These are phyloP conservation scores for Herpotrichia juniperi DNA, from an alignment of 2,329 filamentous ascomycete genomes.

Conservation along the genomic window DNA sequence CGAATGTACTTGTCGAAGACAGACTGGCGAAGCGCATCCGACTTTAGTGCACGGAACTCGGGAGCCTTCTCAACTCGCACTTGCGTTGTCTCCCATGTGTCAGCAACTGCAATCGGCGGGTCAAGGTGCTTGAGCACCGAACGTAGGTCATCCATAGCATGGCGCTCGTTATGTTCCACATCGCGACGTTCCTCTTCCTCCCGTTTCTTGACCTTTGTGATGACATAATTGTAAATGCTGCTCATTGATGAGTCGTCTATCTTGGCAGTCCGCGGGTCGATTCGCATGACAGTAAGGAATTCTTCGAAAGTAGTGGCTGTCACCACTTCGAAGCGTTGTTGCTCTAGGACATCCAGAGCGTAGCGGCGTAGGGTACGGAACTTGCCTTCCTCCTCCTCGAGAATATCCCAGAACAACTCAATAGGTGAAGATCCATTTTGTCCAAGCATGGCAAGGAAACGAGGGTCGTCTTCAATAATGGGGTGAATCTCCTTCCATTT, in stretches of 20 bases:
- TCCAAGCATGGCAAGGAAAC: slow-evolving; percentile 83
- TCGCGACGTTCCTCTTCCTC: slow-evolving; percentile 83
- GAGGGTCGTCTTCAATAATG: slow-evolving; percentile 77
- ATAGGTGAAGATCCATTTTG: slow-evolving; percentile 84
- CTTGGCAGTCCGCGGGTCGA: slow-evolving; percentile 86
- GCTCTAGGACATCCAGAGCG: slow-evolving; percentile 88
- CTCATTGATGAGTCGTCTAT: slow-evolving; percentile 78
- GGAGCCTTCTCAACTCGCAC: slow-evolving; percentile 78
- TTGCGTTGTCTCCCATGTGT: slow-evolving; percentile 89
- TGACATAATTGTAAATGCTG: slow-evolving; percentile 85
- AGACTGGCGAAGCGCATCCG: slow-evolving; percentile 79
- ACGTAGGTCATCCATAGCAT: slow-evolving; percentile 82
- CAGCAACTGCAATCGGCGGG: slow-evolving; percentile 75
- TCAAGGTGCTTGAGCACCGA: slow-evolving; percentile 88
- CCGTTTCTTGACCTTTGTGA: slow-evolving; percentile 83
- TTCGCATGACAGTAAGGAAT: slow-evolving; percentile 80
- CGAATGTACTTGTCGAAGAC: slow-evolving; percentile 93
- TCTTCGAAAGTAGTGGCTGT: slow-evolving; percentile 86
- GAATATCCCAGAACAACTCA: slow-evolving; percentile 93
- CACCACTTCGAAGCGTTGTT: slow-evolving; percentile 90
- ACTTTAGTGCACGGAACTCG: slow-evolving; percentile 82
- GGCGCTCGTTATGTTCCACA: slow-evolving; percentile 83
- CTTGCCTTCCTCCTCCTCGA: slow-evolving; percentile 92
- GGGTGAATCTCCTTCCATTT: slow-evolving; percentile 88
- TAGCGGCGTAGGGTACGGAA: slow-evolving; percentile 81